phyloP scores from a whole-genome alignment of 2,329 filamentous ascomycete species.

The Escovopsis sp. region DNA sequence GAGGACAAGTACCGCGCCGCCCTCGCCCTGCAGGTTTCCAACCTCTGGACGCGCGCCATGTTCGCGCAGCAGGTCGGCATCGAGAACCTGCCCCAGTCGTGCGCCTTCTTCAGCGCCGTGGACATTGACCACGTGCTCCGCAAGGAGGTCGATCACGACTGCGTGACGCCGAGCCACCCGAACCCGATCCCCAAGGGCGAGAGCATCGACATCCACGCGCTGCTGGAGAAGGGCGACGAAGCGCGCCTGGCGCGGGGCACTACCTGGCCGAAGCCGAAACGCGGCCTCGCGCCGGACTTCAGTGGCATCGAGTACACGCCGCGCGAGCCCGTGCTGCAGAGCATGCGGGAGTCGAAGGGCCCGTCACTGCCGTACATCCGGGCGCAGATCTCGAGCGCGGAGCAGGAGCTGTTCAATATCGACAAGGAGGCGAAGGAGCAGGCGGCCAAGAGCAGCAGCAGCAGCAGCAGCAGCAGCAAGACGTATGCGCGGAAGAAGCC shows the following conservation, averaged over 20 bases:
- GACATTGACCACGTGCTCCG: conserved; percentile 92
- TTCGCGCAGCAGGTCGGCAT: conserved; percentile 96
- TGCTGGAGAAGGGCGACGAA: conserved; percentile 55
- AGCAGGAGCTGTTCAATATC: conserved; percentile 59
- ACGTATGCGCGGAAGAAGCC: conserved; percentile 1
- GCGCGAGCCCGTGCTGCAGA: conserved; percentile 66
- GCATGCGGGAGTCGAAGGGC: conserved; percentile 35
- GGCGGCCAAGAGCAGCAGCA: conserved; percentile 11
- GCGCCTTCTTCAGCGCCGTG: conserved; percentile 89
- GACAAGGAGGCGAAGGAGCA: conserved; percentile 40
- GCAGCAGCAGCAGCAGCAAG: conserved; percentile 13
- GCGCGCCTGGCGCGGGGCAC: conserved; percentile 55
- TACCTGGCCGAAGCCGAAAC: conserved; percentile 32
- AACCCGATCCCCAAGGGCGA: conserved; percentile 70
- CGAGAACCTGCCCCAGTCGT: conserved; percentile 81
- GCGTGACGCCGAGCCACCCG: conserved; percentile 75
- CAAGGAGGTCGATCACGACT: conserved; percentile 98
- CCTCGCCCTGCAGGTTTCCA: conserved; percentile 85
- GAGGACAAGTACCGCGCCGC: conserved; percentile 78
- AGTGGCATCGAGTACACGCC: conserved; percentile 52
- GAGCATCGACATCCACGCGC: conserved; percentile 63
- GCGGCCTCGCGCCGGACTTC: conserved; percentile 25
- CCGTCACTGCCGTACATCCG: conserved; percentile 50
- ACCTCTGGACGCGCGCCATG: conserved; percentile 95
- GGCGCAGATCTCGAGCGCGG: conserved; percentile 66